A percentile compares a stretch with the other conserved stretches of the same genome.
phyloP scores from a whole-genome alignment of 2,329 filamentous ascomycete species.

The Paramyrothecium sp. region DNA sequence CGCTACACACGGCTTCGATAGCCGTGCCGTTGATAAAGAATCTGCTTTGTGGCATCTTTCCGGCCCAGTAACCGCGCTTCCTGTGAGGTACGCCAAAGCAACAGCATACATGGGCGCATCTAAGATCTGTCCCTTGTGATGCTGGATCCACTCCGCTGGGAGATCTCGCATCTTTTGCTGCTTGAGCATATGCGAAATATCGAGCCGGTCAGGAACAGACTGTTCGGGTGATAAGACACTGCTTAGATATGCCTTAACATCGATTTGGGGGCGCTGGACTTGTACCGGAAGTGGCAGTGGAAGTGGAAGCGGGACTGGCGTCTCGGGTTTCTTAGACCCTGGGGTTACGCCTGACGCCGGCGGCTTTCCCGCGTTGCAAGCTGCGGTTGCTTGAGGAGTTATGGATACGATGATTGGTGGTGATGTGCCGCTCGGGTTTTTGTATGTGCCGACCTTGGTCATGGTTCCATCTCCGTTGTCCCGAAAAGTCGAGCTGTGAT shows the following conservation, averaged over 20 bases:
- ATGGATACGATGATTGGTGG: conserved; percentile 26
- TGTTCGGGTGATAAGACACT: not conserved
- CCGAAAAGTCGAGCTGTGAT: conserved; percentile 27
- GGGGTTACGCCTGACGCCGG: too few species aligned
- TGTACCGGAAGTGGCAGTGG: not conserved
- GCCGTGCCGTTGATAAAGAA: conserved; percentile 7
- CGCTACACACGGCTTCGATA: conserved; percentile 25
- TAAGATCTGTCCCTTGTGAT: conserved; percentile 16
- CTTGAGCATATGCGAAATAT: conserved; percentile 18
- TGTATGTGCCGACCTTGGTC: conserved; percentile 23
- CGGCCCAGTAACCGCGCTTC: conserved; percentile 18
- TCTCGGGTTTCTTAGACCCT: not conserved
- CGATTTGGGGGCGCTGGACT: not conserved
- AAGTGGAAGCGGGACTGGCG: not conserved
- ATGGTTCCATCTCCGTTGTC: conserved; percentile 41
- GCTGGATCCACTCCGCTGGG: conserved; percentile 20
- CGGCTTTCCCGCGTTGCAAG: not conserved
- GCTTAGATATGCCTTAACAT: conserved; percentile 17
- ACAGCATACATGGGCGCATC: conserved; percentile 21
- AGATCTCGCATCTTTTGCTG: conserved; percentile 21
- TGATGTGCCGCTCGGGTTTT: conserved; percentile 14
- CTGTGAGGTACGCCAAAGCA: conserved; percentile 29
- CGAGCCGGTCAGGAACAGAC: conserved; percentile 10
- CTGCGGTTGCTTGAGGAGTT: conserved; percentile 7
- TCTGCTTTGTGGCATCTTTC: conserved; percentile 9